Evolutionary conservation across 164 flowering plant species (phyloP), one percentile per base, ranked within the genome.

Genomic region (Vitis cinerea): DNA sequence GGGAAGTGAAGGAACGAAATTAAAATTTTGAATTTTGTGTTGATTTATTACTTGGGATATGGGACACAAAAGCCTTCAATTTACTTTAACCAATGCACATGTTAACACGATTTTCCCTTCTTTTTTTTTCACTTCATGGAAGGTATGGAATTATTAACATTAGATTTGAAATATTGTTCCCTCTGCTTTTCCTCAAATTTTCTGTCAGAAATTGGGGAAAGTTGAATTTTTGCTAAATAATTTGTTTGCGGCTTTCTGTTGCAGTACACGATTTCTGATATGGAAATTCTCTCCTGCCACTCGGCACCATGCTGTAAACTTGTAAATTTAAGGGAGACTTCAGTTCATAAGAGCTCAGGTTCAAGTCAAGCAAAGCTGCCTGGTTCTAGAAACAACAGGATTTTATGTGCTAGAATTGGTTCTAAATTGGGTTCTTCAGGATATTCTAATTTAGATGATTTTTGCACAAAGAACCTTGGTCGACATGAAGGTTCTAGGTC

Each of bases 221-320:
- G 3, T 65, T 51, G 6, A 16, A 57, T 16, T 31, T 54, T n/a
- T 37, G 56, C 65, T 19, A 13, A 60, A 16, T 59, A 2, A 16
- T 56, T 73, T 58, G 61, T 48, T 44, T 67, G 74, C 10, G n/a
- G 9, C 55, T 59, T 51, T 15, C 27, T 10, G 16, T 61, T 56
- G n/a, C 72, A 75, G 75, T 51, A 10, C 29, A 12, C 6, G 13
- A 57, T 31, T 62, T 52, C 50, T 66, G 49, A 17, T 52, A 85
- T 87, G 89, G 89, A 81, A 77, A 65, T 84, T 73, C 74, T 86
- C 57, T 74, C 87, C 10, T 75, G 67, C 62, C 71, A 66, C 55
- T 63, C 78, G 49, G 67, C 78, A 14, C 76, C 75, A 2, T 75
- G 75, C 54, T 65, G 71, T 73, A 54, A 52, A 65, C 68, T 69